Percentiles rank a stretch among this genome's conserved stretches.
Conservation (phyloP, 306 rosid genomes). For the Cicer bijugum region DNA sequence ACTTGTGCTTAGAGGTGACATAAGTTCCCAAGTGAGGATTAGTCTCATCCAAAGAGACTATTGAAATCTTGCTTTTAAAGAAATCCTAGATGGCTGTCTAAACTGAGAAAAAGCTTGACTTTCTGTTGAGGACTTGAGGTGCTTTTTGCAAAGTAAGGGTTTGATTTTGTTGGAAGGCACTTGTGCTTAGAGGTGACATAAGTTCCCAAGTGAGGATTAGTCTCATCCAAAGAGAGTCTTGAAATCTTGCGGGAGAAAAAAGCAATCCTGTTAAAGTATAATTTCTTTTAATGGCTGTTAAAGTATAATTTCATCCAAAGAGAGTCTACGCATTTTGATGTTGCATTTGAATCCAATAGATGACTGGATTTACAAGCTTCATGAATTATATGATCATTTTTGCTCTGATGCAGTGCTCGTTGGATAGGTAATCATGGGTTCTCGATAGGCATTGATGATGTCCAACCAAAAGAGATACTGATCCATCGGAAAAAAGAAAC, state of each 20-base stretch:
- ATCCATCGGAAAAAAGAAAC: constrained; percentile 57
- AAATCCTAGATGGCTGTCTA: background rate
- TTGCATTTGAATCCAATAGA: constrained; percentile 32
- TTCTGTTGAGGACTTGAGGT: constrained; percentile 9
- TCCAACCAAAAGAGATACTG: constrained; percentile 75
- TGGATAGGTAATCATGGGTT: constrained; percentile 99
- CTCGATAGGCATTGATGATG: constrained; percentile 96
- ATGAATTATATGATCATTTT: constrained; percentile 36
- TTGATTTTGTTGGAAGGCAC: constrained; percentile 8
- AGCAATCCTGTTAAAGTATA: constrained; percentile 15
- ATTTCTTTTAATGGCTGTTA: constrained; percentile 8
- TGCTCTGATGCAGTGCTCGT: constrained; percentile 75
- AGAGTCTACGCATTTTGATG: constrained; percentile 24
- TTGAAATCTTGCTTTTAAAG: background rate
- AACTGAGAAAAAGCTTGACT: constrained; percentile 7
- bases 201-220: constrained; percentile 9
- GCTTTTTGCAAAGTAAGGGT: constrained; percentile 24
- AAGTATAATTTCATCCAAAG: background rate
- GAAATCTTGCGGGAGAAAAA: constrained; percentile 8
- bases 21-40: constrained; percentile 9
- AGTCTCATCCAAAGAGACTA: constrained; percentile 6
- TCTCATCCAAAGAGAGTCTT: background rate
- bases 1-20: background rate
- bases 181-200: constrained; percentile 4
- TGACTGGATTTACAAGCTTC: constrained; percentile 32